Conservation (phyloP, 331 rosid species). For the Rhamnella rubrinervis region DNA sequence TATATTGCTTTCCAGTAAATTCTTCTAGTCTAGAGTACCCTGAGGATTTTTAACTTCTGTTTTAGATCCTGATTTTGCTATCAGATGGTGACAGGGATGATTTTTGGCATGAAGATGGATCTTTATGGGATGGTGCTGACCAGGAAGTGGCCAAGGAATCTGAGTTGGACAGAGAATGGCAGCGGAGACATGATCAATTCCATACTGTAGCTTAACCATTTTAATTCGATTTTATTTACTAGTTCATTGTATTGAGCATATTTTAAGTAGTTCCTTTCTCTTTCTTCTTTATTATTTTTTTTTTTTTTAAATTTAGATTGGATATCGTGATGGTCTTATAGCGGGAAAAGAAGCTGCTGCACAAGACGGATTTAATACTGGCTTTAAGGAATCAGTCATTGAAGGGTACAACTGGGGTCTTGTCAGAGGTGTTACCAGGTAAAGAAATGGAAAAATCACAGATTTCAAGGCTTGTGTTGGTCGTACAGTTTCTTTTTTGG, state of each 20-base stretch:
- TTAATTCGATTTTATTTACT: background rate
- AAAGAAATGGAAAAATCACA: background rate
- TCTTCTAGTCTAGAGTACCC: background rate
- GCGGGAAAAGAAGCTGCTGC: constrained; percentile 84
- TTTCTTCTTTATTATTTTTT: background rate
- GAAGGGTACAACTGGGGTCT: constrained; percentile 70
- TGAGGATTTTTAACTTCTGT: background rate
- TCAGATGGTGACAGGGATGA: constrained; percentile 46
- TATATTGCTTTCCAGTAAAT: constrained; percentile 3
- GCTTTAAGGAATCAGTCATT: constrained; percentile 69
- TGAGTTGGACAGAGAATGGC: constrained; percentile 82
- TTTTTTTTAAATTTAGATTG: constrained; percentile 42
- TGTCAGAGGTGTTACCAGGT: constrained; percentile 89
- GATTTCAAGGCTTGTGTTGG: background rate
- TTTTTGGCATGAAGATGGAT: constrained; percentile 35
- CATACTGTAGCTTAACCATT: constrained; percentile 50
- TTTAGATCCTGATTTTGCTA: constrained; percentile 15
- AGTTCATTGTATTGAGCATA: background rate
- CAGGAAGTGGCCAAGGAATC: constrained; percentile 41
- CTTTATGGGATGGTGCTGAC: constrained; percentile 48
- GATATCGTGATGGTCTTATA: constrained; percentile 81
- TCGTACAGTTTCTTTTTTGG: background rate
- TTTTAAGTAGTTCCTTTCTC: background rate
- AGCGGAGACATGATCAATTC: constrained; percentile 62
- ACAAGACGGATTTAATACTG: constrained; percentile 84